Evolutionary conservation across 129 eudicot genomes (phyloP).

Genomic region (Logfia minima): DNA sequence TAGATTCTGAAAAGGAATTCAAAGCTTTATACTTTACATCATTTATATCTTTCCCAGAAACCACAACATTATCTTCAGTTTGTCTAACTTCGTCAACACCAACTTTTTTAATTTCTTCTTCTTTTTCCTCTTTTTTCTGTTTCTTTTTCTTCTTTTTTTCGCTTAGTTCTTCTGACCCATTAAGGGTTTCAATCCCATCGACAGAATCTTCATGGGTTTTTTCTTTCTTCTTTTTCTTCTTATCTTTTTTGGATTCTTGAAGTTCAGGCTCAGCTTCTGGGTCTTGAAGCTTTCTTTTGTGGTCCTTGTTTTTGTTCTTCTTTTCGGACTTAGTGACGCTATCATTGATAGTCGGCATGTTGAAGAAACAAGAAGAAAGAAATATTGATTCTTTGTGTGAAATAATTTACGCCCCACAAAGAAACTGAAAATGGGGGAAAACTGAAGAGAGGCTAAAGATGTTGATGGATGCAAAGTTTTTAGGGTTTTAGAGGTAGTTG

Average conservation of each 20-base stretch:
- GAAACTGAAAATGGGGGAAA: conserved; percentile 21
- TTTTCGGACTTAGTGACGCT: conserved; percentile 39
- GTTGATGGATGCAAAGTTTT: neutral
- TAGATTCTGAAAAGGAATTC: conserved; percentile 56
- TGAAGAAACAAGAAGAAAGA: conserved; percentile 11
- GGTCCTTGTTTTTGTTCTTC: conserved; percentile 48
- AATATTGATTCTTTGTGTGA: conserved; percentile 16
- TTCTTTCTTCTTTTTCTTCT: conserved; percentile 49
- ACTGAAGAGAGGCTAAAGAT: conserved; percentile 9
- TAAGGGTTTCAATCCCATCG: conserved; percentile 18
- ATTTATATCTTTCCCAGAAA: conserved; percentile 76
- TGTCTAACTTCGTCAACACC: conserved; percentile 48
- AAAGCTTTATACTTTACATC: conserved; percentile 61
- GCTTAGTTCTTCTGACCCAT: conserved; percentile 31
- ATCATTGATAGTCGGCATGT: conserved; percentile 40
- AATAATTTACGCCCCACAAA: conserved; percentile 15
- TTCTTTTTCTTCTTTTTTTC: conserved; percentile 45
- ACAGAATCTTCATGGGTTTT: conserved; percentile 28
- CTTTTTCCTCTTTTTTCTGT: conserved; percentile 18
- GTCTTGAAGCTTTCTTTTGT: conserved; percentile 62
- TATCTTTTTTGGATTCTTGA: conserved; percentile 42
- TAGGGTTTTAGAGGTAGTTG: conserved; percentile 43
- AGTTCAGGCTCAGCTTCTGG: conserved; percentile 32
- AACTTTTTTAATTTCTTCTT: conserved; percentile 22
- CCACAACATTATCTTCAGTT: conserved; percentile 63